Evolutionary conservation across 441 rosid species (phyloP), one percentile per base, ranked within the genome.

Genomic region (Hura crepitans): DNA sequence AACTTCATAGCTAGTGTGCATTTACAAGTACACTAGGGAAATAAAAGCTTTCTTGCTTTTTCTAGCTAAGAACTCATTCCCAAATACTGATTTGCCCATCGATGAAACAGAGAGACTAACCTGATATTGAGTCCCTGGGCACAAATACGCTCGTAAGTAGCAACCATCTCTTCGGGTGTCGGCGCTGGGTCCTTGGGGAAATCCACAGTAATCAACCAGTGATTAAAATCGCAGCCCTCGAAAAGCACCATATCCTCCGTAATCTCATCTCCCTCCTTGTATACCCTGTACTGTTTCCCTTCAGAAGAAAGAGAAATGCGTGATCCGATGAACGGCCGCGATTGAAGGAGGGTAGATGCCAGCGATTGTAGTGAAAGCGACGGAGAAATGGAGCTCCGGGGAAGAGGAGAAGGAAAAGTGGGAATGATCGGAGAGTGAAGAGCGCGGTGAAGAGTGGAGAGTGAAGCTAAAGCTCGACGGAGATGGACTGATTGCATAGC

Each of bases 141-240:
- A 13, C 97, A 91, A 28, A 82, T 91, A 46, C 81, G 72, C 80
- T 85, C 96, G 28, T 87, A 91, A 11, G 80, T 76, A 22, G 81
- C 61, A 61, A 91, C 87, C 97, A 87, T 91, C 74, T 91, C 89
- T 43, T 86, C 88, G 0, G 87, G 84, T 3, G 87, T 27, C 1
- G 85, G 84, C 39, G 61, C 75, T 1, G 82, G 74, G 18, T 91
- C 88, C 58, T 83, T 85, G 9, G 93, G 83, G 45, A 91, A 89
- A 51, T 91, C 92, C 62, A 89, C 72, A 17, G 89, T 83, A 60
- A 89, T 85, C 12, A 91, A 84, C 96, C 91, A 91, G 75, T 89
- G 96, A 66, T 87, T 86, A 47, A 80, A 87, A 74, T 89, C 97
- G 68, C 90, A 91, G 7, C 96, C 93, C 74, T 86, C 88, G 62